Base-by-base conservation (phyloP, 164 flowering plant genomes). In the Annona cherimola region DNA sequence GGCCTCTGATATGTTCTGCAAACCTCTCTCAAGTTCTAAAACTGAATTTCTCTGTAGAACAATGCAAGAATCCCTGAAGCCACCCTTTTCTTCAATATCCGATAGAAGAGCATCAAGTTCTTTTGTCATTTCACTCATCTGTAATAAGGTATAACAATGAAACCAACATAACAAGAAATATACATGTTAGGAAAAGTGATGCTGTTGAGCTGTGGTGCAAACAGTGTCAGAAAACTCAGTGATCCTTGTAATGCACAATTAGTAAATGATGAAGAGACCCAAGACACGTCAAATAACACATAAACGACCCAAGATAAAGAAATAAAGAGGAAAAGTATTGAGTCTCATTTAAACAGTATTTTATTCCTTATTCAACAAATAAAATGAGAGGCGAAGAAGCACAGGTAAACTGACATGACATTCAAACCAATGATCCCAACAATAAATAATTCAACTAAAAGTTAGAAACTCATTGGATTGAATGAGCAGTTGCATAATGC, bases 61-160 rank as follows among this genome's bases (percentile, higher is more conserved):
- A 65, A 86, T 85, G 78, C 88, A 85, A 26, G 88, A 84, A 83
- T 93, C 99, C 75, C 69, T 79, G 75, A 87, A 91, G 39, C 98
- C 97, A 76, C 96, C 98, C 26, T 76, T 70, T 76, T 82, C 83
- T 81, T 88, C 96, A 68, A 93, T 89, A 60, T 75, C 78, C 59
- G 83, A 77, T 65, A 91, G 68, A 71, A 93, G 97, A 57, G 59
- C 55, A 78, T 93, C 98, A 81, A 95, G 78, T 75, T 91, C 90
- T 63, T 79, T 84, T 41, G 78, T 81, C 93, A 93, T 91, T 45
- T 88, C 92, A 77, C 83, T 88, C 42, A 93, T 86, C 99, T 95
- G 83, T 71, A 76, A 20, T 4, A 61, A 61, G 20, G 18, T 61
- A 61, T 6, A 61, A 7, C 63, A 7, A 9, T n/a, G 40, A 18